Conservation (phyloP, 441 rosid species). For the Pelargonium australe region DNA sequence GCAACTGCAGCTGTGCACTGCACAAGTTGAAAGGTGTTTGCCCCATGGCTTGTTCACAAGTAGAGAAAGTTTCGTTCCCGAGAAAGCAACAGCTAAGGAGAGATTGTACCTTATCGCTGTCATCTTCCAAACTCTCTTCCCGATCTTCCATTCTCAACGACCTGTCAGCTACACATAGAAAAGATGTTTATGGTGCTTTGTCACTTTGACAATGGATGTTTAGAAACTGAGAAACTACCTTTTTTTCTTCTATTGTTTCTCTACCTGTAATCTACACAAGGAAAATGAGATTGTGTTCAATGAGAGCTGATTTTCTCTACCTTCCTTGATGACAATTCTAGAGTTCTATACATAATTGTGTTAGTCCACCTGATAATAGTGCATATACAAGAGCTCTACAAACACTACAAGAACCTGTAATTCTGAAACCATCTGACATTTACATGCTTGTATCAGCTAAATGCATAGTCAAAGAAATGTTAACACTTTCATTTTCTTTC, state of each 20-base stretch:
- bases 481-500: too few relatives aligned
- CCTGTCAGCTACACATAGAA: too few relatives aligned
- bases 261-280: background rate
- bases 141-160: slow-evolving; percentile 6
- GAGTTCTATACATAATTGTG: too few relatives aligned
- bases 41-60: slow-evolving; percentile 27
- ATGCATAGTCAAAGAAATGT: too few relatives aligned
- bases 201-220: background rate
- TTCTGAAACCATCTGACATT: too few relatives aligned
- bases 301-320: background rate
- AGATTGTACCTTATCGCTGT: slow-evolving; percentile 9
- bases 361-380: too few relatives aligned
- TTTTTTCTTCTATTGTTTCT: background rate
- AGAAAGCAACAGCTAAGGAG: slow-evolving; percentile 25
- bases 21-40: slow-evolving; percentile 35
- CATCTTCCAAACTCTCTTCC: slow-evolving; percentile 19
- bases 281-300: slow-evolving; percentile 5
- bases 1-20: slow-evolving; percentile 61
- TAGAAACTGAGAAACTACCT: background rate
- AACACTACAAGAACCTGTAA: too few relatives aligned
- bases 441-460: too few relatives aligned
- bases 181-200: background rate
- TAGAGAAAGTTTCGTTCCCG: slow-evolving; percentile 43
- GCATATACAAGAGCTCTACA: too few relatives aligned
- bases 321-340: background rate